A percentile compares a stretch with the other conserved stretches of the same genome.
Evolutionary conservation across 2,329 filamentous ascomycete species (phyloP).

Genomic region (Curvularia lunata): DNA sequence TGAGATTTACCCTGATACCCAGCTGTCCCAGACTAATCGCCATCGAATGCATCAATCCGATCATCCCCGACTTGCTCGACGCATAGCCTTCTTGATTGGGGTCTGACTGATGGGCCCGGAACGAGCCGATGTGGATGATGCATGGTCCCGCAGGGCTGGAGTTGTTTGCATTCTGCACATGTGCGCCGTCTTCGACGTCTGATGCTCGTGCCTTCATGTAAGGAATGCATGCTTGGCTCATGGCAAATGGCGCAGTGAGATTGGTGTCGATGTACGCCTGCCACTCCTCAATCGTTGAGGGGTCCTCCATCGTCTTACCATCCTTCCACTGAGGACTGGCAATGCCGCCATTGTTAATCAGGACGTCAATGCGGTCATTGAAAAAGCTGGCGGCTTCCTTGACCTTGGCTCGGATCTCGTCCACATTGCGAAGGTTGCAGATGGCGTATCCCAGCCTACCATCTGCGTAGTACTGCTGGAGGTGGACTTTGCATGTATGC

Average conservation of each 20-base stretch:
- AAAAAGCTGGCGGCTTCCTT: slow-evolving; percentile 53
- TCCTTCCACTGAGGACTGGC: slow-evolving; percentile 52
- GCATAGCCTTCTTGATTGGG: slow-evolving; percentile 59
- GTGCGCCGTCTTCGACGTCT: slow-evolving; percentile 35
- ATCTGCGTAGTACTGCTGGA: slow-evolving; percentile 45
- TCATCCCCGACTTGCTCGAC: slow-evolving; percentile 59
- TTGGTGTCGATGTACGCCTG: slow-evolving; percentile 57
- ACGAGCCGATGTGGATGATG: slow-evolving; percentile 56
- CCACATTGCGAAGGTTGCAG: slow-evolving; percentile 54
- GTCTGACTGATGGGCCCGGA: slow-evolving; percentile 55
- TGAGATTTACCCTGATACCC: slow-evolving; percentile 57
- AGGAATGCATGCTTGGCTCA: slow-evolving; percentile 56
- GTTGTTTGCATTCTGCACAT: slow-evolving; percentile 32
- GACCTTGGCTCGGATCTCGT: slow-evolving; percentile 52
- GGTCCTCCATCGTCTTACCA: slow-evolving; percentile 56
- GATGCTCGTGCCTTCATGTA: slow-evolving; percentile 52
- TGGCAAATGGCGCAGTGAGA: slow-evolving; percentile 55
- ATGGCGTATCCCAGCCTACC: slow-evolving; percentile 46
- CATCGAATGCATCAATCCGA: slow-evolving; percentile 60
- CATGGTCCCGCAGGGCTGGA: slow-evolving; percentile 49
- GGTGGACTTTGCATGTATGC: slow-evolving; percentile 50
- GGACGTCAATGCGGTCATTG: slow-evolving; percentile 49
- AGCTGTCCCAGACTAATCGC: slow-evolving; percentile 54
- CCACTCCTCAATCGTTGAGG: slow-evolving; percentile 54
- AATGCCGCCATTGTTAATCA: slow-evolving; percentile 49